A percentile compares a stretch with the other conserved stretches of the same genome.
These are phyloP conservation scores for Aspergillus taichungensis DNA, from an alignment of 495 filamentous ascomycete species.

Conservation along the genomic window DNA sequence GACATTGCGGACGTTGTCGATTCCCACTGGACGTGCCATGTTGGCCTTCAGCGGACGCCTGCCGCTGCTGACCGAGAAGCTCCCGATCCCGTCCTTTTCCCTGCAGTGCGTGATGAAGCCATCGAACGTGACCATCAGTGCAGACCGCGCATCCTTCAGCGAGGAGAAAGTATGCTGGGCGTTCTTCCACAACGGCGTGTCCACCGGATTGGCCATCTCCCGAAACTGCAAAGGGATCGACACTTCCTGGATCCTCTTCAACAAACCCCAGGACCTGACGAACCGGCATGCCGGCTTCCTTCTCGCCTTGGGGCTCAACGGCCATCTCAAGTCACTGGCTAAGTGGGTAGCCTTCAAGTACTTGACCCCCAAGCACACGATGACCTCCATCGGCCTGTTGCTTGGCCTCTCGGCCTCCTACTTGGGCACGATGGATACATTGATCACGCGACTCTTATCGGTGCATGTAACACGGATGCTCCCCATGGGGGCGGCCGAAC, in stretches of 20 bases:
- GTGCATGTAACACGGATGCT: slow-evolving; percentile 96
- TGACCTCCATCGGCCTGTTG: slow-evolving; percentile 94
- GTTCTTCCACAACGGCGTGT: slow-evolving; percentile 93
- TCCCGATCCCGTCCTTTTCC: slow-evolving; percentile 78
- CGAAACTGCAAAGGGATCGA: slow-evolving; percentile 88
- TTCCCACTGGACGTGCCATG: slow-evolving; percentile 75
- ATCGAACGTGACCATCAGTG: slow-evolving; percentile 76
- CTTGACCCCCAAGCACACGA: slow-evolving; percentile 93
- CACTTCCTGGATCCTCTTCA: slow-evolving; percentile 96
- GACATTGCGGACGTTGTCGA: slow-evolving; percentile 77
- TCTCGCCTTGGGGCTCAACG: slow-evolving; percentile 86
- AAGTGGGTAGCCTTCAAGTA: slow-evolving; percentile 99
- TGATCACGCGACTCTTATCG: slow-evolving; percentile 88
- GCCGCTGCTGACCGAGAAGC: slow-evolving; percentile 84
- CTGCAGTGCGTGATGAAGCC: slow-evolving; percentile 84
- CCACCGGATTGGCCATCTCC: slow-evolving; percentile 83
- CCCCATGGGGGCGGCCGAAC: slow-evolving; percentile 80
- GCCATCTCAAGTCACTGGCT: slow-evolving; percentile 82
- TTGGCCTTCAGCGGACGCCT: slow-evolving; percentile 74
- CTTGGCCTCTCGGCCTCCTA: slow-evolving; percentile 89
- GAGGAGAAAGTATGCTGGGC: slow-evolving; percentile 98
- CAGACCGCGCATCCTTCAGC: slow-evolving; percentile 71
- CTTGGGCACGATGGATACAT: slow-evolving; percentile 90
- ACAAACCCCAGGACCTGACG: slow-evolving; percentile 85
- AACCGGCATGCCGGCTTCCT: slow-evolving; percentile 93